Evolutionary conservation across 2,329 filamentous ascomycete species (phyloP).

Genomic region (Didymella glomerata): DNA sequence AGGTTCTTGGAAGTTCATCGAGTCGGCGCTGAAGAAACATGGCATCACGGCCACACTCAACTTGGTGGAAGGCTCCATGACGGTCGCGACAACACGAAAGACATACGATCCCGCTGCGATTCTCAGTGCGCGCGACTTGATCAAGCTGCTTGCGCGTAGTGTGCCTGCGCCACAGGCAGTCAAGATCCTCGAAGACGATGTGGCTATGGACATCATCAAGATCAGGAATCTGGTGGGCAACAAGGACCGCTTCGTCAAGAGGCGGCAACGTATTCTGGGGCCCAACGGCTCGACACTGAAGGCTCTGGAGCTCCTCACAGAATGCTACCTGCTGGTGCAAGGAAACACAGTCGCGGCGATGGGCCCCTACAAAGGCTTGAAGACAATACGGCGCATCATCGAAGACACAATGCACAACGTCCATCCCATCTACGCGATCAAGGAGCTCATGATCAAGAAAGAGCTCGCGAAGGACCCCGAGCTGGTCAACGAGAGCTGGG

Average conservation of each 20-base stretch:
- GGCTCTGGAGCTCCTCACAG: constrained; percentile 88
- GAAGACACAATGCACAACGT: constrained; percentile 98
- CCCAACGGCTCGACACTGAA: constrained; percentile 93
- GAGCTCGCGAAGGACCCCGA: constrained; percentile 90
- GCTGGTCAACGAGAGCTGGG: constrained; percentile 89
- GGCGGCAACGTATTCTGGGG: constrained; percentile 89
- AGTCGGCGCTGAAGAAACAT: constrained; percentile 82
- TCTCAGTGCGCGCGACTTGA: constrained; percentile 90
- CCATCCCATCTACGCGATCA: constrained; percentile 90
- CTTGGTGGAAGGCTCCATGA: constrained; percentile 95
- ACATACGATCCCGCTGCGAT: constrained; percentile 93
- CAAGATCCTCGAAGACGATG: constrained; percentile 90
- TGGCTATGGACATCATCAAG: constrained; percentile 96
- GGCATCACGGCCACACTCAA: constrained; percentile 93
- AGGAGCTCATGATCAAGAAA: constrained; percentile 92
- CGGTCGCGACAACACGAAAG: constrained; percentile 90
- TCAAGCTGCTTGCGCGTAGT: constrained; percentile 83
- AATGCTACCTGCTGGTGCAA: constrained; percentile 89
- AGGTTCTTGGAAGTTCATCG: constrained; percentile 92
- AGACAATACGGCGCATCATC: constrained; percentile 83
- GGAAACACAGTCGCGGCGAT: constrained; percentile 94
- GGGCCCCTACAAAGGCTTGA: constrained; percentile 88
- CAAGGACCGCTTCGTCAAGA: constrained; percentile 95
- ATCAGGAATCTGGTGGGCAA: constrained; percentile 88
- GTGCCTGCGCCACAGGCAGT: constrained; percentile 93